phyloP scores from a whole-genome alignment of 225 moss, liverwort and hornwort species.

The Polytrichum formosum region DNA sequence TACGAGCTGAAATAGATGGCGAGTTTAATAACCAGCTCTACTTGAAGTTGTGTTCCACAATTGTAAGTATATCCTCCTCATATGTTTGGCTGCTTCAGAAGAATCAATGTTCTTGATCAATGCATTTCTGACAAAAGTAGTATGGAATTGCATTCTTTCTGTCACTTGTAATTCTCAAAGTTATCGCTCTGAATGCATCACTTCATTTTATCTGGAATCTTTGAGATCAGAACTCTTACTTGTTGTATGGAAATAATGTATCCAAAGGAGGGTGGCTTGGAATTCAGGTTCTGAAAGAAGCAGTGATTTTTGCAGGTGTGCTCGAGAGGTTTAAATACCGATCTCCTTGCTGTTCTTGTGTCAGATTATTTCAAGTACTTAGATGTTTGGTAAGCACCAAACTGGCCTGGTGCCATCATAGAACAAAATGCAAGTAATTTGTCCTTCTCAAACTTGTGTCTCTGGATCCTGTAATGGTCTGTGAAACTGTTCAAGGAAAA shows the following conservation, averaged over 20 bases:
- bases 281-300: slow-evolving; percentile 6
- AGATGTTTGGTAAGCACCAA: slow-evolving; percentile 70
- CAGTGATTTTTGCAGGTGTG: slow-evolving; percentile 46
- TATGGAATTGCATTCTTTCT: no score
- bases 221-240: no score
- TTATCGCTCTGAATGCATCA: no score
- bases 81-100: no score
- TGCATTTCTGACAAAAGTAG: neutral
- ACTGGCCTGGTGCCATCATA: neutral
- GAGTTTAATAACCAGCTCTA: slow-evolving; percentile 74
- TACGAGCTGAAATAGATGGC: slow-evolving; percentile 57
- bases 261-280: no score
- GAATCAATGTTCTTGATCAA: neutral
- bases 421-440: no score
- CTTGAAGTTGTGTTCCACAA: slow-evolving; percentile 65
- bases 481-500: no score
- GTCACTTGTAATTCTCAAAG: no score
- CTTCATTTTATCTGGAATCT: no score
- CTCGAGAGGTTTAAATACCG: slow-evolving; percentile 63
- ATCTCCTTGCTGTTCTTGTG: slow-evolving; percentile 66
- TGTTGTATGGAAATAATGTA: no score
- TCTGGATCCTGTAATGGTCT: no score
- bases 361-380: slow-evolving; percentile 77
- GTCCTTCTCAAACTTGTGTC: no score
- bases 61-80: slow-evolving; percentile 40